phyloP scores from a whole-genome alignment of 176 grass and related monocot genomes.

The Chrysopogon serrulatus region DNA sequence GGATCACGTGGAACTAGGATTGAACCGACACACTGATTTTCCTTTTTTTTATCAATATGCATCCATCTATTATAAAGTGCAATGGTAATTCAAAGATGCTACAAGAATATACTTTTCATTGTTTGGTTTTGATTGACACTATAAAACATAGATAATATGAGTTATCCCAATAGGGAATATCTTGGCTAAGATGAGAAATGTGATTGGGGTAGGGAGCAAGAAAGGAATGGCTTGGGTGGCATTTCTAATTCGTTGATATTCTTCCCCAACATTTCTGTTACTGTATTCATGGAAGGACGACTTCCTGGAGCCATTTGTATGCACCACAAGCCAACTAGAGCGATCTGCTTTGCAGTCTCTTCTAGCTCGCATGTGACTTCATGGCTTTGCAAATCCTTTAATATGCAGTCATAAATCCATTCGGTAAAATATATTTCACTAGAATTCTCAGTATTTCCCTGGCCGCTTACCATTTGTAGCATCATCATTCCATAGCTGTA shows the following conservation, averaged over 20 bases:
- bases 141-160: background rate
- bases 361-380: conserved; percentile 4
- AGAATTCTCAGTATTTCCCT: background rate
- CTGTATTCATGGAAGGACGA: conserved; percentile 51
- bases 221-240: conserved; percentile 27
- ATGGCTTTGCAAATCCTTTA: background rate
- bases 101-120: background rate
- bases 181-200: background rate
- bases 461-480: conserved; percentile 39
- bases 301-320: conserved; percentile 25
- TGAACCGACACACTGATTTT: background rate
- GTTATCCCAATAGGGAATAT: background rate
- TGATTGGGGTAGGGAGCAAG: background rate
- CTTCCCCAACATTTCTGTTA: conserved; percentile 51
- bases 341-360: conserved; percentile 33
- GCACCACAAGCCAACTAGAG: conserved; percentile 45
- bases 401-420: conserved; percentile 52
- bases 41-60: background rate
- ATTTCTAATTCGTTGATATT: conserved; percentile 33
- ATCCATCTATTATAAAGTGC: background rate
- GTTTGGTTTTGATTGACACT: background rate
- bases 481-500: conserved; percentile 74
- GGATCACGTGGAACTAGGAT: background rate
- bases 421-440: conserved; percentile 34
- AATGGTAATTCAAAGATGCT: background rate